These are phyloP conservation scores for Arctium lappa DNA, from an alignment of 129 eudicot species.

Conservation along the genomic window DNA sequence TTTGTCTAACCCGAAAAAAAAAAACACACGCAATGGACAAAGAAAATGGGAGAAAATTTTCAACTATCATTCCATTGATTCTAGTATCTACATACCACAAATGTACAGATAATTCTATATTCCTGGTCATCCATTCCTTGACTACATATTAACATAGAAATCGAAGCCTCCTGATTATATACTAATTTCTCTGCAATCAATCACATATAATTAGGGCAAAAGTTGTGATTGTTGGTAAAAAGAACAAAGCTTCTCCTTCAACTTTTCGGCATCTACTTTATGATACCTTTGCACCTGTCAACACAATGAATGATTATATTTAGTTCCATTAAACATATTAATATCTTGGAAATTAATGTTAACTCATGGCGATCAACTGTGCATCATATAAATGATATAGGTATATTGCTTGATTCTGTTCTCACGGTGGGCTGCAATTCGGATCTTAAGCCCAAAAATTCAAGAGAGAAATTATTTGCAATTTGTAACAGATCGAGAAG, in stretches of 20 bases:
- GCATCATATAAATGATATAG: not conserved
- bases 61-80: not conserved
- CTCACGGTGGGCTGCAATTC: not conserved
- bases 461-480: not conserved
- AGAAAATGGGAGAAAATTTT: not conserved
- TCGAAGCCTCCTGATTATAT: not conserved
- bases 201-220: not conserved
- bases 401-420: not conserved
- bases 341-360: not conserved
- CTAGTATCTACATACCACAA: not conserved
- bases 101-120: too few relatives aligned
- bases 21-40: too few relatives aligned
- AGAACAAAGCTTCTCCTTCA: conserved; percentile 37
- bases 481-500: not conserved
- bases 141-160: not conserved
- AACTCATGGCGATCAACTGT: not conserved
- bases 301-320: not conserved
- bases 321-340: not conserved
- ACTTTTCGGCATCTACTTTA: conserved; percentile 30
- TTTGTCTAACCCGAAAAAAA: too few relatives aligned
- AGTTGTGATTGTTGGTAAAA: conserved; percentile 8
- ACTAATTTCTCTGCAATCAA: not conserved
- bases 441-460: not conserved
- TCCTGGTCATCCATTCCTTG: not conserved
- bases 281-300: conserved; percentile 38